These are phyloP conservation scores for Lasiosphaeria ovina DNA, from an alignment of 495 filamentous ascomycete species.

Conservation along the genomic window DNA sequence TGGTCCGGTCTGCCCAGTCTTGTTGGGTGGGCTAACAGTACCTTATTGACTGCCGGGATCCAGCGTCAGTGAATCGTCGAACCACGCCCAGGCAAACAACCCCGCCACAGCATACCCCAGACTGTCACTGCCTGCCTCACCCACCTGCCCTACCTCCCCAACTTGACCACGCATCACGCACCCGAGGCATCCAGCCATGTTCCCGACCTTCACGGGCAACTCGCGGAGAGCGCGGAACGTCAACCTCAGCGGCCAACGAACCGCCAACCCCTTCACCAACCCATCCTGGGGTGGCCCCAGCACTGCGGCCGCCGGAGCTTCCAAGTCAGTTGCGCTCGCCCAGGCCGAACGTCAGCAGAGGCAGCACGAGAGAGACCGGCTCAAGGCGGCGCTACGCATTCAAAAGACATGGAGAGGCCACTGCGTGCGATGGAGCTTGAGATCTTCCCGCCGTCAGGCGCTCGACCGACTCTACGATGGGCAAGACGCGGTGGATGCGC, in stretches of 20 bases:
- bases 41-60: too few species aligned
- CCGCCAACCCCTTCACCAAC: conserved; percentile 70
- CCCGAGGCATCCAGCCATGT: conserved; percentile 55
- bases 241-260: conserved; percentile 81
- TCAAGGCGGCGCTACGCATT: conserved; percentile 70
- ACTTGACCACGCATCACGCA: too few species aligned
- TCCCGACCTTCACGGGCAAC: conserved; percentile 83
- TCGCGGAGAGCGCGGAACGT: conserved; percentile 85
- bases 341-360: conserved; percentile 78
- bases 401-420: conserved; percentile 86
- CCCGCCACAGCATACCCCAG: too few species aligned
- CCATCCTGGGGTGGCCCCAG: conserved; percentile 42
- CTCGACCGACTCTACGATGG: conserved; percentile 60
- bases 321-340: conserved; percentile 77
- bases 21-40: too few species aligned
- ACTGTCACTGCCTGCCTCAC: too few species aligned
- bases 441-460: conserved; percentile 56
- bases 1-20: too few species aligned
- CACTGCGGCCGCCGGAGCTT: conserved; percentile 50
- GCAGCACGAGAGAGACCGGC: conserved; percentile 76
- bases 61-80: too few species aligned
- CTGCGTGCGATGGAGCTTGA: conserved; percentile 57
- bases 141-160: too few species aligned
- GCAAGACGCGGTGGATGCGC: conserved; percentile 1
- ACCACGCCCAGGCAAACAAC: too few species aligned